phyloP scores from a whole-genome alignment of 2,329 filamentous ascomycete genomes.

The Macrophomina phaseolina region DNA sequence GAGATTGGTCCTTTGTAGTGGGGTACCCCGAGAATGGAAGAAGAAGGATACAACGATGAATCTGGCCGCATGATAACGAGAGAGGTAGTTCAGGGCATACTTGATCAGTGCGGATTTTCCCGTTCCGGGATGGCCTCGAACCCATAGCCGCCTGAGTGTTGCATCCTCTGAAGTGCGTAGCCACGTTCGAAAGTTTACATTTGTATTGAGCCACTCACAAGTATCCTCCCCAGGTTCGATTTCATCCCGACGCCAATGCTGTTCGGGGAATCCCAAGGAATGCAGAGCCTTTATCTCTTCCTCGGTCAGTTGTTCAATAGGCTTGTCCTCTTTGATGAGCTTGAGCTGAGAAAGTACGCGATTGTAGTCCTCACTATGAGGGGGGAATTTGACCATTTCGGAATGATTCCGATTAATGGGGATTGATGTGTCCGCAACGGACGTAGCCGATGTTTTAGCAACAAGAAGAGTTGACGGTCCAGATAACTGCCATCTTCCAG shows the following conservation, averaged over 20 bases:
- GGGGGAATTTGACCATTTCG: neutral
- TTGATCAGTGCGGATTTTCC: conserved; percentile 6
- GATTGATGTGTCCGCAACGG: neutral
- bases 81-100: neutral
- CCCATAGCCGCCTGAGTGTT: neutral
- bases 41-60: neutral
- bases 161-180: neutral
- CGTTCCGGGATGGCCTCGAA: neutral
- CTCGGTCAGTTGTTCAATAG: neutral
- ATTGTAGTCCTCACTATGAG: neutral
- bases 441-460: neutral
- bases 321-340: neutral
- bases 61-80: too few species aligned
- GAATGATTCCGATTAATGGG: conserved; percentile 5
- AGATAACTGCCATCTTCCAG: neutral
- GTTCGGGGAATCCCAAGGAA: neutral
- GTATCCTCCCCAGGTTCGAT: neutral
- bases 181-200: neutral
- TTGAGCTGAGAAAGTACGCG: neutral
- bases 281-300: neutral
- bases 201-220: neutral
- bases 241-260: neutral
- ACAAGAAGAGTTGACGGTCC: neutral
- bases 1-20: neutral
- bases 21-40: neutral